Evolutionary conservation across 495 filamentous ascomycete species (phyloP), one percentile per base, ranked within the genome.

Genomic region (Tuber calosporum): DNA sequence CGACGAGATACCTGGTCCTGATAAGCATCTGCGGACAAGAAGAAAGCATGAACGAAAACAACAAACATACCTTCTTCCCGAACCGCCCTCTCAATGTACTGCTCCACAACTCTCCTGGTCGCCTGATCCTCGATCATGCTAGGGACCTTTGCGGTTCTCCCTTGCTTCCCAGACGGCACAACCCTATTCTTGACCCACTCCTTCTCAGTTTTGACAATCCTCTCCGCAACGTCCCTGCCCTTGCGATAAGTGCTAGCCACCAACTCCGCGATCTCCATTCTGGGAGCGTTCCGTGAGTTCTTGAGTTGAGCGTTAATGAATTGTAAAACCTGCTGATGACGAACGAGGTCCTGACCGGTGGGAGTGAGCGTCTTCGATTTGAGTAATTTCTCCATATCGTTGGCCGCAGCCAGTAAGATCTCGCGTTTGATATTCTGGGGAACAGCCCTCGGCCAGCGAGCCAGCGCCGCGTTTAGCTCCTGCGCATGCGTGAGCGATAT

Each of bases 231-330:
- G 22, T 77, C 69, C 39, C 74, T 69, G 7, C 74, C 75, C 19
- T 77, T 77, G 9, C 74, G 73, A 48, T 76, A 77, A 40, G 41
- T 72, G 39, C 72, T 76, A 37, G 75, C 75, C 9, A 77, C 75
- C 40, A 67, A 45, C 39, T 76, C 34, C 20, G 74, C 75, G 4
- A 72, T 69, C 43, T 77, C 74, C 74, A 72, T 77, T n/a, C 75
- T 66, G 9, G 75, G 74, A 19, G 74, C 41, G 38, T 43, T 58
- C 37, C 30, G 41, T 42, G 42, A 67, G n/a, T 72, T 77, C 74
- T 67, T 76, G n/a, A 69, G 62, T 9, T 77, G 75, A 20, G 71
- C 72, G 41, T 77, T 77, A 69, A 77, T 77, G 43, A 77, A 77
- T 38, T 77, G 74, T 26, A 77, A 68, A 9, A 77, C 75, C 40